phyloP scores from a whole-genome alignment of 352 stramenopile genomes.

The Pythium rhizo-oryzae region DNA sequence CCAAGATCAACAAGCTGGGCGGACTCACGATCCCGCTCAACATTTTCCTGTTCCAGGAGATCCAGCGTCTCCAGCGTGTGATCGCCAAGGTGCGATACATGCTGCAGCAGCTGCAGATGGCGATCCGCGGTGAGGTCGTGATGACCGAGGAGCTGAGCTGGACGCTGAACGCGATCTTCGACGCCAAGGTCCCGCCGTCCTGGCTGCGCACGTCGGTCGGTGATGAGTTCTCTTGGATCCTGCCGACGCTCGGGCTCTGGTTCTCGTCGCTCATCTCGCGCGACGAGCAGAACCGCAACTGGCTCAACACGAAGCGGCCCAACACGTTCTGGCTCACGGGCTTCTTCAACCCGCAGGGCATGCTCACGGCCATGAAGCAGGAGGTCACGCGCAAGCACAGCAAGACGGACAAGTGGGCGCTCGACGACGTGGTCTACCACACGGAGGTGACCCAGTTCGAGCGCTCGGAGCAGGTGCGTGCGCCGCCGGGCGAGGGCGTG shows the following conservation, averaged over 20 bases:
- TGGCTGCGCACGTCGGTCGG: slow-evolving; percentile 97
- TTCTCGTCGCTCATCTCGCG: slow-evolving; percentile 96
- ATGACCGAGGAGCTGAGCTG: slow-evolving; percentile 97
- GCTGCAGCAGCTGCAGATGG: slow-evolving; percentile 95
- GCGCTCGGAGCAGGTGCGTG: slow-evolving; percentile 88
- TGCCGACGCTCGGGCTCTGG: slow-evolving; percentile 96
- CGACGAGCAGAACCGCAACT: slow-evolving; percentile 96
- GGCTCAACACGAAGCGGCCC: slow-evolving; percentile 95
- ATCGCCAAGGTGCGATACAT: slow-evolving; percentile 96
- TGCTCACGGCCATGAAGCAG: slow-evolving; percentile 99
- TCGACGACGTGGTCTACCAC: slow-evolving; percentile 98
- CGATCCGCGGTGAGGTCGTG: slow-evolving; percentile 98
- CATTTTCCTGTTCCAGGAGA: slow-evolving; percentile 99
- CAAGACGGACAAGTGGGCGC: slow-evolving; percentile 97
- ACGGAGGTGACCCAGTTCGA: slow-evolving; percentile 96
- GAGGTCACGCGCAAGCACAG: slow-evolving; percentile 97
- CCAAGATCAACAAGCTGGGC: slow-evolving; percentile 96
- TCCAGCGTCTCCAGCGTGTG: slow-evolving; percentile 96
- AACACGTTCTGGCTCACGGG: slow-evolving; percentile 98
- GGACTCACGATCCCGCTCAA: slow-evolving; percentile 97
- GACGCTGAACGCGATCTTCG: slow-evolving; percentile 96
- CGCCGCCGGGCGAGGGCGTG: slow-evolving; percentile 93
- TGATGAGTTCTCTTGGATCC: slow-evolving; percentile 98
- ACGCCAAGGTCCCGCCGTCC: slow-evolving; percentile 94
- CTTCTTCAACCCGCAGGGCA: slow-evolving; percentile 98